Evolutionary conservation across 257 asterid genomes (phyloP), one percentile per base, ranked within the genome.

Genomic region (Anisodus tanguticus): DNA sequence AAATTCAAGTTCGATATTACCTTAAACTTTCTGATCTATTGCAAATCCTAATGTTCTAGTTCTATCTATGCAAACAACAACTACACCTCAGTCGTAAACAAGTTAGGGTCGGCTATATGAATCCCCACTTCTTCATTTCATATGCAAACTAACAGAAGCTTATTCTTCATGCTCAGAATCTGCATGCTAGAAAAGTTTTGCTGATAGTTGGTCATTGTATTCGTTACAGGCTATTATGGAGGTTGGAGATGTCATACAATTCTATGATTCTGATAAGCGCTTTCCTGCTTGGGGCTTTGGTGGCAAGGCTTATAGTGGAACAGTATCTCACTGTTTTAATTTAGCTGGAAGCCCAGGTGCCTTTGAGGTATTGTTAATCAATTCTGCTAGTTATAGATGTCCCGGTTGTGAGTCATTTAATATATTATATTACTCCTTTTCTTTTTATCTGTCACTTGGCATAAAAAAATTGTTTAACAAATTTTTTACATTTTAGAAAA

Each of bases 261-360:
- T 93, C 87, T 93, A 93, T 41, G 98, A 95, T 87, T 92, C 97
- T 67, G 98, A 95, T 79, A 92, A 91, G 82, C 86, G 64, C 47
- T 95, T 95, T 87, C 97, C 97, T 80, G 95, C 97, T 72, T 95
- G 97, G 97, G 97, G 97, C 57, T 95, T 95, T 79, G 98, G 97
- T 63, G 98, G 92, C 71, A 90, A 53, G 84, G 71, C 85, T 4
- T 87, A 85, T 71, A 26, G 83, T 57, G 93, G 92, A 66, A 55
- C 93, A 0, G 83, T 91, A 58, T 93, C 97, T 80, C 97, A 93
- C 80, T 92, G 97, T 88, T 95, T 95, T 88, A 95, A 89, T 90
- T 91, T 95, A 85, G 93, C 87, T 85, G 95, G 95, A 84, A 90
- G 88, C 68, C 85, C 91, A 16, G 54, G 86, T 47, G 91, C 89